Conservation (phyloP, 768 basidiomycete genomes). For the Mycena epipterygia region DNA sequence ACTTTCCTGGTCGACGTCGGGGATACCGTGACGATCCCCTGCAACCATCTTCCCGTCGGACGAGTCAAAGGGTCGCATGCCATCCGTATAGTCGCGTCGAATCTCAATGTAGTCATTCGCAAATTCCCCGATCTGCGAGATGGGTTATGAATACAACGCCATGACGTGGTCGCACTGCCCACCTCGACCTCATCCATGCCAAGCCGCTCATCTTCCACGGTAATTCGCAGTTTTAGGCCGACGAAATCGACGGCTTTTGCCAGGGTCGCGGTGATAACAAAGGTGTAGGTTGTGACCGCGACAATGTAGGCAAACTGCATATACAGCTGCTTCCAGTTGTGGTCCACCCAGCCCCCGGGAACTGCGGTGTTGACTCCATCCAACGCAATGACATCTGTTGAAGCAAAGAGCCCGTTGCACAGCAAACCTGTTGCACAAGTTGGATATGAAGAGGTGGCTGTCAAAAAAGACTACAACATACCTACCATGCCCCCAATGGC, state of each 20-base stretch:
- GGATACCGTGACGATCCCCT: conserved; percentile 56
- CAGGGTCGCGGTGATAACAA: conserved; percentile 72
- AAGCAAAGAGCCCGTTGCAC: conserved; percentile 82
- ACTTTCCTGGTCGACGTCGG: conserved; percentile 46
- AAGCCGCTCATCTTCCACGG: conserved; percentile 68
- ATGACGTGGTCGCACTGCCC: conserved; percentile 29
- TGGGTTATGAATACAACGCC: neutral
- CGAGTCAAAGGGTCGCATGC: conserved; percentile 58
- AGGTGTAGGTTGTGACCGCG: conserved; percentile 70
- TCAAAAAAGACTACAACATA: neutral
- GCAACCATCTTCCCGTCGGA: conserved; percentile 46
- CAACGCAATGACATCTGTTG: conserved; percentile 69
- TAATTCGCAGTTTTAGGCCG: conserved; percentile 67
- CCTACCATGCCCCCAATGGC: conserved; percentile 70
- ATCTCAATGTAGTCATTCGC: conserved; percentile 80
- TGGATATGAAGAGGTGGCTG: neutral
- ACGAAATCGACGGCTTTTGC: conserved; percentile 69
- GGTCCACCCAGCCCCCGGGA: conserved; percentile 80
- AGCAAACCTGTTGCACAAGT: conserved; percentile 67
- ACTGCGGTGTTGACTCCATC: conserved; percentile 74
- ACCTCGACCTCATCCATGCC: conserved; percentile 85
- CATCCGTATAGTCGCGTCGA: conserved; percentile 73
- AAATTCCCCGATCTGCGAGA: conserved; percentile 72
- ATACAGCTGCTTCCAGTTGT: conserved; percentile 84
- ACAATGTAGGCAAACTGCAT: conserved; percentile 79